Evolutionary conservation across 148 eudicot species (phyloP).

Genomic region (Hydrangea macrophylla): DNA sequence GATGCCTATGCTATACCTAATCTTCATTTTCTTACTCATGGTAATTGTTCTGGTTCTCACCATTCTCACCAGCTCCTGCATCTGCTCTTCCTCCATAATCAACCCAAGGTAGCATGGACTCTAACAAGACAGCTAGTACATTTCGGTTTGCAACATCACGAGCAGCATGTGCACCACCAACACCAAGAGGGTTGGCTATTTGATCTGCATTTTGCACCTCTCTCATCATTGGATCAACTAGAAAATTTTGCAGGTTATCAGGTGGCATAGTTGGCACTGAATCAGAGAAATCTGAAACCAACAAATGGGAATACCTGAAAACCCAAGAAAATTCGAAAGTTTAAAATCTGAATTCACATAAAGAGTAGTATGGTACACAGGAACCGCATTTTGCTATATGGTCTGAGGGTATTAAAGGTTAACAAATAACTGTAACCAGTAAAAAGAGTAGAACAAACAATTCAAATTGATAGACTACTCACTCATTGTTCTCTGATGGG

Average conservation of each 20-base stretch:
- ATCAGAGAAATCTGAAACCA: conserved; percentile 90
- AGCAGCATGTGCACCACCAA: conserved; percentile 37
- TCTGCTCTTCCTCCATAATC: conserved; percentile 47
- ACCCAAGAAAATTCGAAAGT: conserved; percentile 6
- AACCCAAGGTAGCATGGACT: conserved; percentile 82
- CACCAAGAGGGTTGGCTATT: conserved; percentile 35
- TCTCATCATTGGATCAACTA: conserved; percentile 63
- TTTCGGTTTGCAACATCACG: conserved; percentile 70
- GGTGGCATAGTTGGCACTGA: conserved; percentile 81
- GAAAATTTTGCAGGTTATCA: conserved; percentile 79
- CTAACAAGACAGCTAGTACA: conserved; percentile 72
- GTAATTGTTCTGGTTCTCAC: conserved; percentile 29
- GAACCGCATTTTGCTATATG: not conserved
- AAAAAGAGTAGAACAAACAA: not conserved
- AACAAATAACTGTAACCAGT: not conserved
- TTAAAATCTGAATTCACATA: not conserved
- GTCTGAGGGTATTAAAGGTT: not conserved
- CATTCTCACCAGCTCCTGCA: conserved; percentile 26
- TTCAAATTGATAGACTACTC: conserved; percentile 25
- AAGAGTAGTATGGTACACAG: not conserved
- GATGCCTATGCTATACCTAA: not conserved
- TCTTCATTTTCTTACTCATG: conserved; percentile 28
- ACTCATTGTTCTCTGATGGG: conserved; percentile 86
- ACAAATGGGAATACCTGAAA: conserved; percentile 69
- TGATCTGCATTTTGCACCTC: conserved; percentile 49